Conservation (phyloP, 345 rosid genomes). For the Microthlaspi erraticum region DNA sequence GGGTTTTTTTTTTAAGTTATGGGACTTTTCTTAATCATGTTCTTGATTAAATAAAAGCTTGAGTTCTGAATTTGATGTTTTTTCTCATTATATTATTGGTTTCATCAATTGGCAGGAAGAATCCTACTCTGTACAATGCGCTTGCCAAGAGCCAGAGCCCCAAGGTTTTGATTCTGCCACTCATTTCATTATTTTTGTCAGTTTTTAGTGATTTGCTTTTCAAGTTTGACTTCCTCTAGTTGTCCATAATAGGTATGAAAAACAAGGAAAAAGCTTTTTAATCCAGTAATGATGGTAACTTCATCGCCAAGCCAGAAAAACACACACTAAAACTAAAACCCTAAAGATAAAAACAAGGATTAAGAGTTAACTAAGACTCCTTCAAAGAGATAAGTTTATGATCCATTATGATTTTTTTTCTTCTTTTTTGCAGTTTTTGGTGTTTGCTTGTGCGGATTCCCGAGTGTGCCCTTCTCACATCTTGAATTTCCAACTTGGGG, state of each 20-base stretch:
- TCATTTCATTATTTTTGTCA: slow-evolving; percentile 1
- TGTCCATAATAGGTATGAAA: not conserved
- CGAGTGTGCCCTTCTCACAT: slow-evolving; percentile 93
- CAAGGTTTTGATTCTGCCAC: slow-evolving; percentile 56
- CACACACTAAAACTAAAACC: not conserved
- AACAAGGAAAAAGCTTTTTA: not conserved
- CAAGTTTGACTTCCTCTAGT: not conserved
- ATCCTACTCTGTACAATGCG: slow-evolving; percentile 62
- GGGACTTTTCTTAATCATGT: too few species aligned
- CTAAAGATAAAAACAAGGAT: slow-evolving; percentile 8
- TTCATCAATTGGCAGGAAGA: slow-evolving; percentile 61
- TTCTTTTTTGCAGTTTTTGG: slow-evolving; percentile 67
- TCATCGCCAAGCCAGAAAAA: slow-evolving; percentile 19
- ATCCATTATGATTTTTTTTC: not conserved
- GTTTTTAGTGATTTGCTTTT: not conserved
- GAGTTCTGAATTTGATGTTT: not conserved
- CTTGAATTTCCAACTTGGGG: slow-evolving; percentile 93
- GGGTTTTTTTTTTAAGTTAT: too few species aligned
- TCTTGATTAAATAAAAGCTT: too few species aligned
- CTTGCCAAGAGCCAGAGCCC: slow-evolving; percentile 88
- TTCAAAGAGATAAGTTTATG: too few species aligned
- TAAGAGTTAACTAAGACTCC: not conserved
- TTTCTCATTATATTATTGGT: slow-evolving; percentile 25
- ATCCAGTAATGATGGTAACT: slow-evolving; percentile 8
- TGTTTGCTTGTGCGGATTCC: slow-evolving; percentile 98